Conservation (phyloP, 140 eudicot genomes). For the Oenanthe javanica region DNA sequence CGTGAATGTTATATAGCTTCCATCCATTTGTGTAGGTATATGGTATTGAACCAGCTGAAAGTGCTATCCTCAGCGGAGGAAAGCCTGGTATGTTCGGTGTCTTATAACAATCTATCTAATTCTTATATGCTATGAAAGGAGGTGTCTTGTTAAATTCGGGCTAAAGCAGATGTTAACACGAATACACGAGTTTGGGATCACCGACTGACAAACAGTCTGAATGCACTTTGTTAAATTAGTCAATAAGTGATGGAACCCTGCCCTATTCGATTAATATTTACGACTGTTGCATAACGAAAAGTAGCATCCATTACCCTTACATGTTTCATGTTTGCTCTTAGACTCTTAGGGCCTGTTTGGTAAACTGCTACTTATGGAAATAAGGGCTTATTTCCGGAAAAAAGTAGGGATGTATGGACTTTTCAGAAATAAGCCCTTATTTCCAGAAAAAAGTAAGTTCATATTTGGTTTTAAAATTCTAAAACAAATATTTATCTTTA, state of each 20-base stretch:
- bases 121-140: not conserved
- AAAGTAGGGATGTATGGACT: no score
- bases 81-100: constrained; percentile 1
- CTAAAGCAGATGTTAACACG: not conserved
- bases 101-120: not conserved
- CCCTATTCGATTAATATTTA: not conserved
- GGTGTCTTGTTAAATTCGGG: not conserved
- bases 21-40: constrained; percentile 1
- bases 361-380: no score
- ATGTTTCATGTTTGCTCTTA: not conserved
- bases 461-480: no score
- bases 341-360: no score
- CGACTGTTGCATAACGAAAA: not conserved
- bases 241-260: not conserved
- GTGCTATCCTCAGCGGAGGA: constrained; percentile 2
- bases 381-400: no score
- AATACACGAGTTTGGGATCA: not conserved
- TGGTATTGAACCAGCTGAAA: constrained; percentile 12
- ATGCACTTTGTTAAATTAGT: not conserved
- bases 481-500: no score
- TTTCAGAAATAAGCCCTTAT: no score
- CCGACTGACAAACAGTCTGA: not conserved
- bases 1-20: not conserved
- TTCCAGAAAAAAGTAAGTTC: no score
- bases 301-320: not conserved